These are phyloP conservation scores for Kernera saxatilis DNA, from an alignment of 345 rosid species.

Conservation along the genomic window DNA sequence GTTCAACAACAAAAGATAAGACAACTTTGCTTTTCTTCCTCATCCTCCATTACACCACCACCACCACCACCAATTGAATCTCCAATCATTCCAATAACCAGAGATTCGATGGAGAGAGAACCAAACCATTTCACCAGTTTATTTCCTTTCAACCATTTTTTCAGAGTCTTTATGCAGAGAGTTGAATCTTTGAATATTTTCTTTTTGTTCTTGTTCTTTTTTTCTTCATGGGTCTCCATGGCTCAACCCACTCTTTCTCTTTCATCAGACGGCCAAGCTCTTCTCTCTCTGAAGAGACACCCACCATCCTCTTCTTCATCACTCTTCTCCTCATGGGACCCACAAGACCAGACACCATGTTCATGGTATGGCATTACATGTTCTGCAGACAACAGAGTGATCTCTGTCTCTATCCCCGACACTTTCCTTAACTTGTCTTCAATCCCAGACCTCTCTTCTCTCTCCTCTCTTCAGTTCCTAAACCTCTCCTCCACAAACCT, in stretches of 20 bases:
- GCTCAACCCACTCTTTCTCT: conserved; percentile 36
- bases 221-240: conserved; percentile 33
- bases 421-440: conserved; percentile 83
- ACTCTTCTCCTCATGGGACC: conserved; percentile 74
- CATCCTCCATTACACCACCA: neutral
- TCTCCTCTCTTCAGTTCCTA: conserved; percentile 77
- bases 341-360: conserved; percentile 70
- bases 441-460: conserved; percentile 70
- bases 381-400: conserved; percentile 76
- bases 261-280: conserved; percentile 79
- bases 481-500: conserved; percentile 86
- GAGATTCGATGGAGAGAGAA: conserved; percentile 37
- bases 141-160: neutral
- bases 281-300: conserved; percentile 48
- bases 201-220: conserved; percentile 34
- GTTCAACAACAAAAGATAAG: conserved; percentile 18
- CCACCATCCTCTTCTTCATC: conserved; percentile 46
- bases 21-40: conserved; percentile 13
- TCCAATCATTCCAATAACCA: conserved; percentile 3
- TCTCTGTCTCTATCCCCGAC: conserved; percentile 72
- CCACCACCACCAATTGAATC: neutral
- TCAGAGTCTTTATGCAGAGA: too few species aligned
- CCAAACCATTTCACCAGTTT: conserved; percentile 11
- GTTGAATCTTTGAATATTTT: conserved; percentile 8
- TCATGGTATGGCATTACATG: conserved; percentile 89